These are phyloP conservation scores for Suhomyces maxii DNA, from an alignment of 1,139 yeast species.

Conservation along the genomic window DNA sequence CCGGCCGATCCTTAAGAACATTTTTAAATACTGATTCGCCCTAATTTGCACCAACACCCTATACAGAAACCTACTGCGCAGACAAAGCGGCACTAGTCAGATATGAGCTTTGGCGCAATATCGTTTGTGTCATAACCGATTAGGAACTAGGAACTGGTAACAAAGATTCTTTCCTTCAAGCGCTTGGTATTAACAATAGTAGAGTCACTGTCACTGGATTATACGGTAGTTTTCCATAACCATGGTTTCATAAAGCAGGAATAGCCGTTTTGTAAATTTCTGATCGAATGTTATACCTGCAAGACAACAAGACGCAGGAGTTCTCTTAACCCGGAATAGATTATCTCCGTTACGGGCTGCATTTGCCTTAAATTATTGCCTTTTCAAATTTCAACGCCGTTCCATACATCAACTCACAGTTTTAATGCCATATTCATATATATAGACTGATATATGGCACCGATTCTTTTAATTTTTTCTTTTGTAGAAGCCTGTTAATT, in stretches of 20 bases:
- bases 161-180: not conserved
- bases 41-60: not conserved
- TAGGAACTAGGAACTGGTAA: not conserved
- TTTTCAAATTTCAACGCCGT: conserved; percentile 7
- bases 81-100: conserved; percentile 1
- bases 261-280: too few species aligned
- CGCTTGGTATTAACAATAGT: not conserved
- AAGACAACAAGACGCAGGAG: not conserved
- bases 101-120: not conserved
- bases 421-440: not conserved
- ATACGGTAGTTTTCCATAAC: not conserved
- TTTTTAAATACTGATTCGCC: not conserved
- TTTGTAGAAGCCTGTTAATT: too few species aligned
- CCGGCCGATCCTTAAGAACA: not conserved
- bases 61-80: conserved; percentile 4
- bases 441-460: not conserved
- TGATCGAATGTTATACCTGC: not conserved
- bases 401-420: not conserved
- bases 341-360: conserved; percentile 2
- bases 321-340: not conserved
- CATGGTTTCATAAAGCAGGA: too few species aligned
- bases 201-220: not conserved
- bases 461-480: too few species aligned
- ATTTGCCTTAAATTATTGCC: conserved; percentile 5
- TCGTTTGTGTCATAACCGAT: not conserved